Percentiles rank a stretch among this genome's conserved stretches.
phyloP scores from a whole-genome alignment of 108 stramenopile species.

The Nannochloropsis salina region DNA sequence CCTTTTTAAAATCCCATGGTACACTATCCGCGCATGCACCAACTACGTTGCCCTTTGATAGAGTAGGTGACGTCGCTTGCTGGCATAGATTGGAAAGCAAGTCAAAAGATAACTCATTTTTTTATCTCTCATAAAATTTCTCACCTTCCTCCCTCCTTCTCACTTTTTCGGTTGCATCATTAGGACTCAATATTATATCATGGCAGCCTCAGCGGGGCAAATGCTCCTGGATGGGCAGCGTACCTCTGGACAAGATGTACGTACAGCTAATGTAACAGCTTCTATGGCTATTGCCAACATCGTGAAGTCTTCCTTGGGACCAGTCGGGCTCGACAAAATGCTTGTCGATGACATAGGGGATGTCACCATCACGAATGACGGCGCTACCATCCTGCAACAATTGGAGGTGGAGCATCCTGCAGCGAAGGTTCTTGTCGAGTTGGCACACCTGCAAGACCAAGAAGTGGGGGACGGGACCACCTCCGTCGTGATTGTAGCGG shows the following conservation, averaged over 20 bases:
- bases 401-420: constrained; percentile 99
- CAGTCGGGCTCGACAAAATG: constrained; percentile 99
- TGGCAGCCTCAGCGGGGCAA: background rate
- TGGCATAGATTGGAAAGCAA: too few species aligned
- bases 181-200: background rate
- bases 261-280: constrained; percentile 89
- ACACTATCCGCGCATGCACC: too few species aligned
- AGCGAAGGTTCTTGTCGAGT: constrained; percentile 94
- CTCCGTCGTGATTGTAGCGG: constrained; percentile 89
- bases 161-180: background rate
- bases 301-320: constrained; percentile 94
- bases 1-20: too few species aligned
- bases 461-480: constrained; percentile 99
- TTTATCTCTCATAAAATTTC: background rate
- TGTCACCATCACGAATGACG: constrained; percentile 99
- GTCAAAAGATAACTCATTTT: background rate
- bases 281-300: constrained; percentile 99
- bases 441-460: constrained; percentile 95
- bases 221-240: constrained; percentile 18
- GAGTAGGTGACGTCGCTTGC: too few species aligned
- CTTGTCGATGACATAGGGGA: constrained; percentile 80
- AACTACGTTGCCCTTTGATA: too few species aligned
- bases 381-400: constrained; percentile 94
- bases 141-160: background rate
- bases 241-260: constrained; percentile 73